Evolutionary conservation across 352 stramenopile genomes (phyloP), one percentile per base, ranked within the genome.

Genomic region (Thalassiosira mediterranea): DNA sequence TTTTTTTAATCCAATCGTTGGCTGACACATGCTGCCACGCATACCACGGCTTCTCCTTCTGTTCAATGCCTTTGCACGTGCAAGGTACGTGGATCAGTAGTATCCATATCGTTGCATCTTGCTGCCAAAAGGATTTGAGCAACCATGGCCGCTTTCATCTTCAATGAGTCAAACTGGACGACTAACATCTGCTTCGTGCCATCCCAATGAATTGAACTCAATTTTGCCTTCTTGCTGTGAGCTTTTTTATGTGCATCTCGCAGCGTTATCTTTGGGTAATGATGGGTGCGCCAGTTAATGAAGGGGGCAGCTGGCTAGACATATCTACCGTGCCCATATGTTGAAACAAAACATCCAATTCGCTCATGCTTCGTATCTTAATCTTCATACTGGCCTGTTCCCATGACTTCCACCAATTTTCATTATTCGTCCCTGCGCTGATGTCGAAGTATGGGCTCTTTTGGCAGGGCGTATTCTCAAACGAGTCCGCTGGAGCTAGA

Each of bases 381-480:
- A 37, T 21, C 15, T 42, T 44, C 53, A 48, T 28, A 5, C 32
- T 21, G n/a, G 19, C 25, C 4, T 49, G 13, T 19, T 21, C 4
- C 17, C 28, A 66, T 11, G 10, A 26, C 11, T 46, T 19, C 44
- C 37, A 44, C 37, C 37, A 44, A 15, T 44, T 44, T 44, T 44
- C 15, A 8, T 44, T 44, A 15, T 8, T 44, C 37, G 8, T 15
- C 37, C 15, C 37, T 15, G 37, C 37, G 8, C 8, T 44, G 15
- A 44, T 15, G 19, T 53, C 44, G 19, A 53, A 28, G 17, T 53
- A 53, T 17, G 44, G 44, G 5, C 44, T n/a, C 25, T 66, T 23
- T 42, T 66, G 17, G 46, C 61, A 70, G 10, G 61, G 21, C 4
- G 52, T 42, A 46, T 70, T 11, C 21, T 65, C 61, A 15, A 70